Conservation (phyloP, 2,329 filamentous ascomycete genomes). For the Hypomyces rosellus region DNA sequence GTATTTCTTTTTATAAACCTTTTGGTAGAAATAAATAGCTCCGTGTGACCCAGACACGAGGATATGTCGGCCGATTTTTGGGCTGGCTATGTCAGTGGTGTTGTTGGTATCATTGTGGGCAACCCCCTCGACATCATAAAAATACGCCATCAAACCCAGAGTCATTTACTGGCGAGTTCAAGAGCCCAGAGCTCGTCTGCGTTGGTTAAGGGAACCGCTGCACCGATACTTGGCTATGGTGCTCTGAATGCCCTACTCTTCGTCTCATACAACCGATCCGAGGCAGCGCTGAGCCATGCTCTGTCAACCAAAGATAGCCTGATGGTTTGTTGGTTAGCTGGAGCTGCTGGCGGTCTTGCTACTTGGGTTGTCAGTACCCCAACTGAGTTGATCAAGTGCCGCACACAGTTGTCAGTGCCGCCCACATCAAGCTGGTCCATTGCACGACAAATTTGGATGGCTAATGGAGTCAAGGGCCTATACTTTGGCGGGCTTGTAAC, state of each 20-base stretch:
- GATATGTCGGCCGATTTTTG: slow-evolving; percentile 84
- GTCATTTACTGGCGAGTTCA: slow-evolving; percentile 11
- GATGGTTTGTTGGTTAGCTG: slow-evolving; percentile 69
- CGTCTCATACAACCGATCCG: slow-evolving; percentile 81
- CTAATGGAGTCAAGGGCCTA: slow-evolving; percentile 59
- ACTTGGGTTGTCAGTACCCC: slow-evolving; percentile 83
- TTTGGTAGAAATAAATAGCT: too few species aligned
- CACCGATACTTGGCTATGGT: slow-evolving; percentile 83
- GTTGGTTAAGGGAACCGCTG: slow-evolving; percentile 62
- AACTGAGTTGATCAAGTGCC: slow-evolving; percentile 86
- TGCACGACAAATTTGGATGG: slow-evolving; percentile 52
- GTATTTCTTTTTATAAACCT: too few species aligned
- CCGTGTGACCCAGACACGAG: too few species aligned
- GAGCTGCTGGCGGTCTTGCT: slow-evolving; percentile 73
- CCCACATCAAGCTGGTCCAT: slow-evolving; percentile 56
- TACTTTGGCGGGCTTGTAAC: slow-evolving; percentile 81
- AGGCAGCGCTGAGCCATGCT: slow-evolving; percentile 49
- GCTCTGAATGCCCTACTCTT: slow-evolving; percentile 88
- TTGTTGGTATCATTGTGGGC: slow-evolving; percentile 77
- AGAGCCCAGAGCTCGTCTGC: slow-evolving; percentile 28
- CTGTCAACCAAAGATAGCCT: slow-evolving; percentile 41
- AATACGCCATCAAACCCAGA: slow-evolving; percentile 61
- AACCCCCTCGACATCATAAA: slow-evolving; percentile 71
- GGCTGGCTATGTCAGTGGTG: slow-evolving; percentile 86
- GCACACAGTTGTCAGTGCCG: slow-evolving; percentile 59